A percentile compares a stretch with the other conserved stretches of the same genome.
Conservation (phyloP, 129 eudicot genomes). For the Flaveria robusta region DNA sequence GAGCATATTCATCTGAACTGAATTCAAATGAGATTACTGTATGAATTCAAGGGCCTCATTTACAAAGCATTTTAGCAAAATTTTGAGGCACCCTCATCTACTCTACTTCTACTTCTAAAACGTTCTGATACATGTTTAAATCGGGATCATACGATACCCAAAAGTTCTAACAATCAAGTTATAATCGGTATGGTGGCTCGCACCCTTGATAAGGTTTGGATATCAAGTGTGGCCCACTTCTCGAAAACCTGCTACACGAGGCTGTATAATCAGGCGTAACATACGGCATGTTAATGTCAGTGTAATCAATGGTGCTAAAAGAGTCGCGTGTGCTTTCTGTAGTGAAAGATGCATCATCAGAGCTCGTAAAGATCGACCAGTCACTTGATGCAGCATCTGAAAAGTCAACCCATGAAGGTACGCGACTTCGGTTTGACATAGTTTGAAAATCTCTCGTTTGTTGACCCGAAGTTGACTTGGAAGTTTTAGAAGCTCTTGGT, state of each 20-base stretch:
- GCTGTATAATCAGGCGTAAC: constrained; percentile 34
- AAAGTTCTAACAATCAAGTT: constrained; percentile 20
- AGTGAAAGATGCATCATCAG: constrained; percentile 92
- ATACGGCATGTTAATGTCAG: constrained; percentile 49
- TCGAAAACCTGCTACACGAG: constrained; percentile 38
- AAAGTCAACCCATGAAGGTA: constrained; percentile 47
- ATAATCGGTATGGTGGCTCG: constrained; percentile 33
- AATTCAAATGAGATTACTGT: constrained; percentile 2
- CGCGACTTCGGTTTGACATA: constrained; percentile 27
- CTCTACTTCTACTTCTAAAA: constrained; percentile 14
- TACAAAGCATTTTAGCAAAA: constrained; percentile 28
- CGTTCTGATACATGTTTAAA: background rate
- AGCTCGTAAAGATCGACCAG: constrained; percentile 87
- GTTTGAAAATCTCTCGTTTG: constrained; percentile 25
- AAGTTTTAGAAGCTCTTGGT: constrained; percentile 40
- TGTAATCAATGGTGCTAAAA: constrained; percentile 63
- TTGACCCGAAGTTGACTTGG: constrained; percentile 34
- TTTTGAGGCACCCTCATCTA: constrained; percentile 23
- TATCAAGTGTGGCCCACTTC: constrained; percentile 29
- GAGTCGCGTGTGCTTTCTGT: constrained; percentile 94
- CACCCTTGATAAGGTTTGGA: constrained; percentile 32
- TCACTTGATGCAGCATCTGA: constrained; percentile 84
- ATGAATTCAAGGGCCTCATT: constrained; percentile 28
- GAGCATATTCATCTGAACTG: background rate
- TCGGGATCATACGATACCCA: constrained; percentile 17